Evolutionary conservation across 805 yeast genomes (phyloP).

Genomic region (Saturnispora diversa): DNA sequence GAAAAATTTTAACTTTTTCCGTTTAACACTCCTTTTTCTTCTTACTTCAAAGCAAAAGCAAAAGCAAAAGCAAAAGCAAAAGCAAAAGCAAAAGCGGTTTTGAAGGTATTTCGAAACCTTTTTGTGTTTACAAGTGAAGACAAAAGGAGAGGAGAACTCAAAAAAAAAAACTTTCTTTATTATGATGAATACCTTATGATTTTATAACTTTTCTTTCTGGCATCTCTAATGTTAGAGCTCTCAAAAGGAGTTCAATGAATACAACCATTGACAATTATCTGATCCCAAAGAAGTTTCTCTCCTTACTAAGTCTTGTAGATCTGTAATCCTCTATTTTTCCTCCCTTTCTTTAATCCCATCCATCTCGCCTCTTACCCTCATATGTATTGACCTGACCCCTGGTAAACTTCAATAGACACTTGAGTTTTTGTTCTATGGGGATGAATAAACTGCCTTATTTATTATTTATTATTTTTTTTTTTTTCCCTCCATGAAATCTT

Average conservation of each 20-base stretch:
- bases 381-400: no score
- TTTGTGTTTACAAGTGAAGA: not conserved
- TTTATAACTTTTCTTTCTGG: constrained; percentile 57
- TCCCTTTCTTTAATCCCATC: not conserved
- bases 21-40: constrained; percentile 1
- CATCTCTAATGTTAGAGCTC: constrained; percentile 82
- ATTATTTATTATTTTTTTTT: no score
- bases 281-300: no score
- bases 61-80: not conserved
- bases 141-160: not conserved
- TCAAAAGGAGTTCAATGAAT: constrained; percentile 67
- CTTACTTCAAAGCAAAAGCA: no score
- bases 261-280: constrained; percentile 64
- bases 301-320: no score
- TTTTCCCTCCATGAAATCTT: constrained; percentile 1
- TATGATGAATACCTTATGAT: constrained; percentile 13
- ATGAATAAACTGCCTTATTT: no score
- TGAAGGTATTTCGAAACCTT: not conserved
- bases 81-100: not conserved
- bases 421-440: no score
- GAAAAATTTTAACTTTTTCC: constrained; percentile 2
- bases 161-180: not conserved
- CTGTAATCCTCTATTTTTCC: not conserved
- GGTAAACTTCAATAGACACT: no score
- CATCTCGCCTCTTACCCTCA: no score